Evolutionary conservation across 768 basidiomycete species (phyloP).

Genomic region (Russula emetica): DNA sequence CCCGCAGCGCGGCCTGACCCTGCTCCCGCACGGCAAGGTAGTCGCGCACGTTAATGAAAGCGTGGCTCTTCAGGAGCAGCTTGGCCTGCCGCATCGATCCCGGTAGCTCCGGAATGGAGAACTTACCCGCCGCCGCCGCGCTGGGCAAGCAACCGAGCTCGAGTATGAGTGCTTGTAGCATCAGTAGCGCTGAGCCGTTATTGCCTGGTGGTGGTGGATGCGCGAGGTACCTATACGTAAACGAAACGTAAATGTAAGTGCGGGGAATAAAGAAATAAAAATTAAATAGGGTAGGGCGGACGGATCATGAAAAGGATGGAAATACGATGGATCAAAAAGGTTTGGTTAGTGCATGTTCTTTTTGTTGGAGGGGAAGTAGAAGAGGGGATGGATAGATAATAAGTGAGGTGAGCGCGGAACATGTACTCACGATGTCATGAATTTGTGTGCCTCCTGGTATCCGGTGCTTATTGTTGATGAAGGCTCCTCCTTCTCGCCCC

Average conservation of each 20-base stretch:
- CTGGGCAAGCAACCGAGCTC: conserved; percentile 51
- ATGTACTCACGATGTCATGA: conserved; percentile 55
- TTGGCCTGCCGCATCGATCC: conserved; percentile 62
- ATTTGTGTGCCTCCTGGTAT: conserved; percentile 57
- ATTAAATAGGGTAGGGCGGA: too few relatives aligned
- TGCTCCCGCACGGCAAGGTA: conserved; percentile 63
- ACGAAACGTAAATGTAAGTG: too few relatives aligned
- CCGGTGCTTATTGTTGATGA: conserved; percentile 28
- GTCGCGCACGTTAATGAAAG: conserved; percentile 68
- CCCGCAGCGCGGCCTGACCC: conserved; percentile 57
- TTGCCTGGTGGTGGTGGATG: conserved; percentile 42
- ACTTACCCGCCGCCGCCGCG: conserved; percentile 34
- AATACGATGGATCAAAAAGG: not conserved
- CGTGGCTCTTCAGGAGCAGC: conserved; percentile 57
- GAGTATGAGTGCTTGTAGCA: conserved; percentile 70
- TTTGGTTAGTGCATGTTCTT: not conserved
- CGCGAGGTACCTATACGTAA: conserved; percentile 45
- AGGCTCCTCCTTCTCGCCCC: conserved; percentile 28
- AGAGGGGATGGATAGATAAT: not conserved
- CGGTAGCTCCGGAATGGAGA: conserved; percentile 47
- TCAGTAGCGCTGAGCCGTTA: conserved; percentile 48
- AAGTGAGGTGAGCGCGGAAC: not conserved
- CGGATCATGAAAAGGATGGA: too few relatives aligned
- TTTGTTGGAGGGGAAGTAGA: not conserved
- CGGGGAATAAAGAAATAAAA: too few relatives aligned